Evolutionary conservation across 345 rosid species (phyloP).

Genomic region (Eucalyptus rudis): DNA sequence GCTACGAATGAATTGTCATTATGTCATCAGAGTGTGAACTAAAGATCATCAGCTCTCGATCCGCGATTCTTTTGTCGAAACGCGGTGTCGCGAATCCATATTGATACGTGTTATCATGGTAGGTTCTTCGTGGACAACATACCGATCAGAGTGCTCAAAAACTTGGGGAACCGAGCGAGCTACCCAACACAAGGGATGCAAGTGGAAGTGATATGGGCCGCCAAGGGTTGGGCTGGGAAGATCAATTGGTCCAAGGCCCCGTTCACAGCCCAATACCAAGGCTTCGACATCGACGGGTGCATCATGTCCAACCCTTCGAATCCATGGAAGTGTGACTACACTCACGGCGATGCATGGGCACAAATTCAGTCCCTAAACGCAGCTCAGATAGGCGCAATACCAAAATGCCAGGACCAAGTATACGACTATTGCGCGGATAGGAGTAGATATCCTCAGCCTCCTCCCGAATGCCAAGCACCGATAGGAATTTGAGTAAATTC

Average conservation of each 20-base stretch:
- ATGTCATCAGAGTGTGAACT: not conserved
- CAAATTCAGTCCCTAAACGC: not conserved
- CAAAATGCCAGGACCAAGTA: conserved; percentile 2
- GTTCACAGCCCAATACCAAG: conserved; percentile 13
- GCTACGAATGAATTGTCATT: not conserved
- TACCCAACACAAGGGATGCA: conserved; percentile 18
- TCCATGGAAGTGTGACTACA: not conserved
- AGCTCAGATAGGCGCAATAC: not conserved
- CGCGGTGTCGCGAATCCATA: not conserved
- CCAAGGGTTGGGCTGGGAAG: not conserved
- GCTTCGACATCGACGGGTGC: conserved; percentile 19
- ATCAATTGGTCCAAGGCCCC: conserved; percentile 4
- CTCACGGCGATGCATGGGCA: not conserved
- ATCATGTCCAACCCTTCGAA: not conserved
- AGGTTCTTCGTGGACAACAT: conserved; percentile 22
- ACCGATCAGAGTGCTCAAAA: conserved; percentile 18
- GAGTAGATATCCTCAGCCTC: not conserved
- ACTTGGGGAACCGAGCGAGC: not conserved
- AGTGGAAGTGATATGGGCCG: conserved; percentile 1
- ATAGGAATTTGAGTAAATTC: not conserved
- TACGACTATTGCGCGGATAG: conserved; percentile 12
- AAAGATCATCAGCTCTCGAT: too few relatives aligned
- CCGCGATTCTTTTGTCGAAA: too few relatives aligned
- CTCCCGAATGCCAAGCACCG: not conserved
- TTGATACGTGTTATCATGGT: not conserved